Evolutionary conservation across 116 monocot species (phyloP), one percentile per base, ranked within the genome.

Genomic region (Iris pallida): DNA sequence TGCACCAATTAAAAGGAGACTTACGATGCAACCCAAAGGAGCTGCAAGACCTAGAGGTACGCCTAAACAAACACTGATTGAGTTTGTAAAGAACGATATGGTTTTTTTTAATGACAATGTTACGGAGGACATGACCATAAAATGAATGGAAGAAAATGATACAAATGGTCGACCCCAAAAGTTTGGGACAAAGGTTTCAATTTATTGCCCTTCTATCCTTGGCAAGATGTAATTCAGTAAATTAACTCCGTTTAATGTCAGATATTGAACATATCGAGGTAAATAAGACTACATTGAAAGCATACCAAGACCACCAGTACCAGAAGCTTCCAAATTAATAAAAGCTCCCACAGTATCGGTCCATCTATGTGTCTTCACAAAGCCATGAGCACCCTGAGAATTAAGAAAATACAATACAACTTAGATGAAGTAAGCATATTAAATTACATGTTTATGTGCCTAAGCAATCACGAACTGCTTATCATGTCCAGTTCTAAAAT

Each of bases 261-360:
- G 30, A 30, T 0, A 30, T 30, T 30, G 30, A 30, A 30, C 30
- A 30, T 30, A 30, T 30, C 2, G 30, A 30, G 20, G 12, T 57
- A 61, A 71, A 64, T 13, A 42, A 66, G 5, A 44, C 41, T 63
- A 57, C 4, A 20, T 56, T 19, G 6, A n/a, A 68, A 69, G 6
- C 70, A 66, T 78, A 87, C 97, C 97, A 80, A 75, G 70, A 76
- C 97, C 97, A 73, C 92, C 92, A 61, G 61, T 82, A 53, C 97
- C 97, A 74, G 92, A 92, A 67, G 97, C 97, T 81, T 97, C 97
- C 61, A 97, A 80, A 71, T 97, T 87, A 18, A 97, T 86, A 81
- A 90, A 92, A 76, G 90, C 97, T 19, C 97, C 90, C 69, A 97
- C 64, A 61, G 87, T 77, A 68, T 81, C 57, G 8, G 76, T 82